Conservation (phyloP, 208 protist species). For the Trypanosoma caninum region DNA sequence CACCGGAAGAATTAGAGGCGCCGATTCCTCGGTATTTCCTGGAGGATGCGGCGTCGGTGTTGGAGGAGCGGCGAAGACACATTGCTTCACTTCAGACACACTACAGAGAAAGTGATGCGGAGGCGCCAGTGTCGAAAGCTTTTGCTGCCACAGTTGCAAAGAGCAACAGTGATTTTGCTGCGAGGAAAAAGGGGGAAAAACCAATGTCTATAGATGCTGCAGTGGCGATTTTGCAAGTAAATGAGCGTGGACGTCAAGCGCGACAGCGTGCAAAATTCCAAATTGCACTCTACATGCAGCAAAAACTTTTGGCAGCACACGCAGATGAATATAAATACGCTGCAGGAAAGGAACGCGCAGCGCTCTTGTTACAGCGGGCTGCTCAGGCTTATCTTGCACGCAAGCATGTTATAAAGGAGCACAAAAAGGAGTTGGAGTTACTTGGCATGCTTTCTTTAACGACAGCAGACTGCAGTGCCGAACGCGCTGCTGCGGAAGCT, state of each 20-base stretch:
- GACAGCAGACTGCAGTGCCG: conserved; percentile 28
- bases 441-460: conserved; percentile 73
- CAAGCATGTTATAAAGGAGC: conserved; percentile 57
- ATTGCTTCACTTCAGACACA: conserved; percentile 68
- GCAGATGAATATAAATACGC: conserved; percentile 61
- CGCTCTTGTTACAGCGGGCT: conserved; percentile 86
- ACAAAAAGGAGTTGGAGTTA: conserved; percentile 84
- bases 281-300: conserved; percentile 76
- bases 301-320: conserved; percentile 58
- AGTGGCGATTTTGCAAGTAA: conserved; percentile 87
- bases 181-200: not conserved
- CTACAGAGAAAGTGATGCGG: conserved; percentile 63
- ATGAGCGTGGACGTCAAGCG: conserved; percentile 93
- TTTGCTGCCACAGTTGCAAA: conserved; percentile 20
- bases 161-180: conserved; percentile 10
- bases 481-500: conserved; percentile 31
- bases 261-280: conserved; percentile 92
- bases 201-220: conserved; percentile 82
- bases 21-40: conserved; percentile 88
- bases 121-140: conserved; percentile 62
- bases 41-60: conserved; percentile 73
- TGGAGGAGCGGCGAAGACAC: conserved; percentile 70
- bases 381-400: conserved; percentile 86
- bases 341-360: conserved; percentile 80
- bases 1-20: conserved; percentile 80